A percentile compares a stretch with the other conserved stretches of the same genome.
Evolutionary conservation across 2,329 filamentous ascomycete species (phyloP).

Genomic region (Penicillium sp.): DNA sequence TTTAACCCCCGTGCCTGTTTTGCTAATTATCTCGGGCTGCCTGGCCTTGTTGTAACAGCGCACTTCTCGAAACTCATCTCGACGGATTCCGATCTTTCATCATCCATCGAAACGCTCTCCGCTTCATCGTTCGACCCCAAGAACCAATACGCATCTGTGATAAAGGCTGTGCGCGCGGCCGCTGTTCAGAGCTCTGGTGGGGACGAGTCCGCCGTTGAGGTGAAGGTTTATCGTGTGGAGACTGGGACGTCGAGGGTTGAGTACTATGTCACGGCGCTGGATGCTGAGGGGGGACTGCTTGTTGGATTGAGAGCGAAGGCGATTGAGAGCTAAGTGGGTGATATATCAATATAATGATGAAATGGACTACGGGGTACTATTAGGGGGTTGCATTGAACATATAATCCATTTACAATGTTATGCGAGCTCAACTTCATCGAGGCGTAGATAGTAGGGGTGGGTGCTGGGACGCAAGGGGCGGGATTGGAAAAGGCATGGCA

Average conservation of each 20-base stretch:
- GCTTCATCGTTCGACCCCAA: conserved; percentile 74
- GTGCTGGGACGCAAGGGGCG: neutral
- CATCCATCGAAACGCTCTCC: conserved; percentile 65
- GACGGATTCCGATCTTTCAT: conserved; percentile 33
- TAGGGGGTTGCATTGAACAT: neutral
- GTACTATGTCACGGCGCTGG: conserved; percentile 77
- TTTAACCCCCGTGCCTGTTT: neutral
- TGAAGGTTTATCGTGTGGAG: conserved; percentile 75
- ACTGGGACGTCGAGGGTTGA: conserved; percentile 69
- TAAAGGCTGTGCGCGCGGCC: conserved; percentile 59
- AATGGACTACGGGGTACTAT: neutral
- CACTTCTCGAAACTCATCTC: conserved; percentile 71
- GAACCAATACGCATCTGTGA: conserved; percentile 64
- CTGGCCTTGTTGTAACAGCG: conserved; percentile 49
- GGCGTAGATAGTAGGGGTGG: neutral
- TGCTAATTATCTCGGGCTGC: neutral
- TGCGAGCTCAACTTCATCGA: neutral
- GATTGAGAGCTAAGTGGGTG: conserved; percentile 65
- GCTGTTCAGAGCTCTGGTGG: conserved; percentile 36
- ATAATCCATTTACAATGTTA: neutral
- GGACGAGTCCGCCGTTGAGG: conserved; percentile 54
- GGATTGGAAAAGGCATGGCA: neutral
- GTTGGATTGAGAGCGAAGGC: conserved; percentile 80
- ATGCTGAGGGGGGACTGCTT: conserved; percentile 63
- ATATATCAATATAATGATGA: neutral